Evolutionary conservation across 2,329 filamentous ascomycete genomes (phyloP).

Genomic region (Colletotrichum spinosum): DNA sequence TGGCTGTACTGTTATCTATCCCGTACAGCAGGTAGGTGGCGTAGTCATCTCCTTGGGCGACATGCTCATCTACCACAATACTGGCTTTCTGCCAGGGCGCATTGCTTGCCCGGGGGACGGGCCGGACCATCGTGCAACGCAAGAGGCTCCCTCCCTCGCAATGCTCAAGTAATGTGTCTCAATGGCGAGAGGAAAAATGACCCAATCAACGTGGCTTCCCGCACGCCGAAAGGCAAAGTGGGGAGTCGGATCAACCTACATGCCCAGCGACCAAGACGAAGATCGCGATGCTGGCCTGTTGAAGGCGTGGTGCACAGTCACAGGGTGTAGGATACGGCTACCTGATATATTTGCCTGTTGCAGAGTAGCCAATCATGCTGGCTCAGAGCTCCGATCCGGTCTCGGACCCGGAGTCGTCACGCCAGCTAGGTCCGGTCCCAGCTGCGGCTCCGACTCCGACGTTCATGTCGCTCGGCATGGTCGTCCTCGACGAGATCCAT

Average conservation of each 20-base stretch:
- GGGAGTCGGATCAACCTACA: not conserved
- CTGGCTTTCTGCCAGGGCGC: no score
- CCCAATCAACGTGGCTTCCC: conserved; percentile 4
- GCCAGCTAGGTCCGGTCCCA: no score
- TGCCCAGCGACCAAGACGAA: not conserved
- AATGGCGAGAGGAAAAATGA: not conserved
- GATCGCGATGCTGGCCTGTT: no score
- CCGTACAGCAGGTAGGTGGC: no score
- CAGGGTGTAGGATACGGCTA: no score
- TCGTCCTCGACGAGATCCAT: conserved; percentile 30
- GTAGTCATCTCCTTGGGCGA: no score
- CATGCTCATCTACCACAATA: no score
- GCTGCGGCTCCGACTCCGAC: conserved; percentile 11
- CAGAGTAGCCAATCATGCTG: no score
- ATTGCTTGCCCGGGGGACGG: not conserved
- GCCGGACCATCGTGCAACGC: conserved; percentile 13
- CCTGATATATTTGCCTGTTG: no score
- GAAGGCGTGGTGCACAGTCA: no score
- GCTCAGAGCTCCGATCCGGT: not conserved
- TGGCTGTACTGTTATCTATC: not conserved
- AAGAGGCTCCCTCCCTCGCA: not conserved
- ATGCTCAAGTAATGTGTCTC: not conserved
- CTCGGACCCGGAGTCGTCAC: not conserved
- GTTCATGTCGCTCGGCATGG: conserved; percentile 33
- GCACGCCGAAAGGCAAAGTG: conserved; percentile 3